Evolutionary conservation across 2,329 filamentous ascomycete species (phyloP).

Genomic region (Colletotrichum godetiae): DNA sequence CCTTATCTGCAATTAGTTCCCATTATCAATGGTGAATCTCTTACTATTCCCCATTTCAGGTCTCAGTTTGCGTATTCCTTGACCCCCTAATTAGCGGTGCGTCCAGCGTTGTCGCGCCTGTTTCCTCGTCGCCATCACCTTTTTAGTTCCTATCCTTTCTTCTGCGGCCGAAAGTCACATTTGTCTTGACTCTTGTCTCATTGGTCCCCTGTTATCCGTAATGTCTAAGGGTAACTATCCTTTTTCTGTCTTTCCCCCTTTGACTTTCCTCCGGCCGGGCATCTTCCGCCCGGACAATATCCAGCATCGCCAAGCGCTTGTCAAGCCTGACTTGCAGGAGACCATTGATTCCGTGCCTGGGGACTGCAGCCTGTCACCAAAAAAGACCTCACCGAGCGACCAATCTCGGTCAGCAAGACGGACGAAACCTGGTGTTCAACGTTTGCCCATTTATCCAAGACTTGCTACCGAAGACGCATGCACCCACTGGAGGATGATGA

Average conservation of each 20-base stretch:
- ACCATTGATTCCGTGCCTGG: background rate
- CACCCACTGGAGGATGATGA: background rate
- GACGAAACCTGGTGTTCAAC: too few species aligned
- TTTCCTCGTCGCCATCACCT: background rate
- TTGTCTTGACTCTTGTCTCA: background rate
- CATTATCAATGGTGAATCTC: background rate
- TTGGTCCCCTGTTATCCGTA: background rate
- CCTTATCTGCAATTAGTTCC: background rate
- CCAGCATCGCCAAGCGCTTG: constrained; percentile 9
- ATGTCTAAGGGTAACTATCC: background rate
- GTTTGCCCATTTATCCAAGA: background rate
- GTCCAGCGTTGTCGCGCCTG: background rate
- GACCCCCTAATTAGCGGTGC: background rate
- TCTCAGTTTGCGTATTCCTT: background rate
- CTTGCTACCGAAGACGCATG: background rate
- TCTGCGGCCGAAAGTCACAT: background rate
- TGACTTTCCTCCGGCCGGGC: background rate
- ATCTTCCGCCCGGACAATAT: background rate
- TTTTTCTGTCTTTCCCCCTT: background rate
- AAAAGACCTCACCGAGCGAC: background rate
- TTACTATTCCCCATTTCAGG: background rate
- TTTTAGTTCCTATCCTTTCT: too few species aligned
- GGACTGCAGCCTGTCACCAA: background rate
- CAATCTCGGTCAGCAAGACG: background rate
- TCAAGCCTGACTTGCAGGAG: constrained; percentile 10